These are phyloP conservation scores for Pythium volutum DNA, from an alignment of 352 stramenopile genomes.

Conservation along the genomic window DNA sequence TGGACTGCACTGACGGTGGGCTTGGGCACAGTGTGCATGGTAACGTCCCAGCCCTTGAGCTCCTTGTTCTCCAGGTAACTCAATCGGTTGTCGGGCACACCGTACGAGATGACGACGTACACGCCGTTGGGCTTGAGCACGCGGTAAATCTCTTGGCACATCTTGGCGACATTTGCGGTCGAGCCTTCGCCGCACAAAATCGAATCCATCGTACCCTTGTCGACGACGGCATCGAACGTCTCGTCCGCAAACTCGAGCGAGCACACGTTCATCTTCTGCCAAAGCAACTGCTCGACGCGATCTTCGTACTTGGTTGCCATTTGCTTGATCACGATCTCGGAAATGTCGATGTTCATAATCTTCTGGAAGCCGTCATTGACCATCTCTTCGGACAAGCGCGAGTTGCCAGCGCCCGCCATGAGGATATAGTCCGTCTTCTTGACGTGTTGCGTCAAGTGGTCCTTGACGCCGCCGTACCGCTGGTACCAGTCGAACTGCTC, in stretches of 20 bases:
- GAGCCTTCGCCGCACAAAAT: slow-evolving; percentile 95
- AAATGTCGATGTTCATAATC: slow-evolving; percentile 96
- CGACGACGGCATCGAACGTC: slow-evolving; percentile 92
- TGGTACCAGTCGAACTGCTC: slow-evolving; percentile 96
- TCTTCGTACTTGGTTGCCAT: slow-evolving; percentile 94
- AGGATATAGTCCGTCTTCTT: slow-evolving; percentile 94
- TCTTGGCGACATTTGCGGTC: slow-evolving; percentile 94
- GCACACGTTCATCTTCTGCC: slow-evolving; percentile 95
- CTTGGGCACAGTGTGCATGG: slow-evolving; percentile 94
- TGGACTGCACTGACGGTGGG: slow-evolving; percentile 93
- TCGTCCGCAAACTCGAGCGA: slow-evolving; percentile 94
- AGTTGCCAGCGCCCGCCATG: slow-evolving; percentile 93
- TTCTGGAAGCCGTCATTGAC: slow-evolving; percentile 94
- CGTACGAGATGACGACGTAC: slow-evolving; percentile 95
- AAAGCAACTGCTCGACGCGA: slow-evolving; percentile 86
- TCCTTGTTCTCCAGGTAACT: slow-evolving; percentile 96
- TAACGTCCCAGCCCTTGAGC: slow-evolving; percentile 91
- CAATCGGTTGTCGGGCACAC: slow-evolving; percentile 94
- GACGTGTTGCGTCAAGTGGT: slow-evolving; percentile 89
- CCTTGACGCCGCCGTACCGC: slow-evolving; percentile 89
- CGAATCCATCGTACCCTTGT: slow-evolving; percentile 96
- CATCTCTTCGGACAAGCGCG: slow-evolving; percentile 94
- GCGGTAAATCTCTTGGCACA: slow-evolving; percentile 92
- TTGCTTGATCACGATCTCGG: slow-evolving; percentile 92
- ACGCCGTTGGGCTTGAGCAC: slow-evolving; percentile 94